Evolutionary conservation across 768 basidiomycete species (phyloP).

Genomic region (Boletellus sp.): DNA sequence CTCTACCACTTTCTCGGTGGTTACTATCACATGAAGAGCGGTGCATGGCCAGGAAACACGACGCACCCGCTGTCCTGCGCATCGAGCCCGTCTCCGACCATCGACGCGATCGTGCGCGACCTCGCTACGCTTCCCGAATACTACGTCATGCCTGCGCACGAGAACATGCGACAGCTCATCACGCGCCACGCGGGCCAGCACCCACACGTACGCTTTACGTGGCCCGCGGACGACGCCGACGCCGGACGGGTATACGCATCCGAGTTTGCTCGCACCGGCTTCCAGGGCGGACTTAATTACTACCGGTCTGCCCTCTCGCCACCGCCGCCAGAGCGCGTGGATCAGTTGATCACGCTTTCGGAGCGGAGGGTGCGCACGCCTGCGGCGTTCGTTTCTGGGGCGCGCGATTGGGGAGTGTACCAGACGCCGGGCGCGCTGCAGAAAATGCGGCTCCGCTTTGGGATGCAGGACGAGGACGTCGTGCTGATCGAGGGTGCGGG

Average conservation of each 20-base stretch:
- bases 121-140: slow-evolving; percentile 50
- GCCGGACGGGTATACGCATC: slow-evolving; percentile 39
- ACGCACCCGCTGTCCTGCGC: slow-evolving; percentile 36
- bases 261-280: slow-evolving; percentile 51
- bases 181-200: slow-evolving; percentile 32
- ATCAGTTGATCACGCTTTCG: slow-evolving; percentile 43
- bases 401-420: slow-evolving; percentile 59
- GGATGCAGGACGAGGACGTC: slow-evolving; percentile 43
- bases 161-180: slow-evolving; percentile 52
- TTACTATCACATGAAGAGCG: slow-evolving; percentile 52
- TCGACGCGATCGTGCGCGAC: slow-evolving; percentile 26
- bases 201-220: slow-evolving; percentile 23
- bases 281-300: slow-evolving; percentile 60
- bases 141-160: slow-evolving; percentile 56
- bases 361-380: slow-evolving; percentile 48
- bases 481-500: slow-evolving; percentile 55
- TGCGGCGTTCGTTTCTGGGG: slow-evolving; percentile 55
- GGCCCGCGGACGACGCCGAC: slow-evolving; percentile 50
- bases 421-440: slow-evolving; percentile 48
- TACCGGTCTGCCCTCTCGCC: slow-evolving; percentile 40
- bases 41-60: slow-evolving; percentile 44
- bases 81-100: slow-evolving; percentile 19
- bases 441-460: slow-evolving; percentile 35
- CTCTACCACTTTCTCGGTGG: slow-evolving; percentile 22
- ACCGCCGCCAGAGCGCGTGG: slow-evolving; percentile 33